A percentile compares a stretch with the other conserved stretches of the same genome.
phyloP scores from a whole-genome alignment of 2,329 filamentous ascomycete species.

The Penicillium sp. region DNA sequence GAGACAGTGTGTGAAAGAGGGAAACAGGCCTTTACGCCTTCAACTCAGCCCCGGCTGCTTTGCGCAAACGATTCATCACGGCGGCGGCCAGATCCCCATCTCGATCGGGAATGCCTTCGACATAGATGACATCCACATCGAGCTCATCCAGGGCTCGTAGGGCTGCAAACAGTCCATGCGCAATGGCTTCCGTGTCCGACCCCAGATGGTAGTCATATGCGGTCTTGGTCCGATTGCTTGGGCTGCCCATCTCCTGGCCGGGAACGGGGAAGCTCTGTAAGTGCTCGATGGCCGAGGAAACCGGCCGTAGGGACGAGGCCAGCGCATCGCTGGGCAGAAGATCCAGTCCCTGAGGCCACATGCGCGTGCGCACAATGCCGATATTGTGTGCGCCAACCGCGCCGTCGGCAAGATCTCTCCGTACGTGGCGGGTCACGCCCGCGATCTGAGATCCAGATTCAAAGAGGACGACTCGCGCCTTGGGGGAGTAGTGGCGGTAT shows the following conservation, averaged over 20 bases:
- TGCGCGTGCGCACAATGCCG: conserved; percentile 37
- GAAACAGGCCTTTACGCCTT: conserved; percentile 35
- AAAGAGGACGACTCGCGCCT: conserved; percentile 77
- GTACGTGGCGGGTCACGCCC: conserved; percentile 28
- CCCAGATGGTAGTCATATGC: conserved; percentile 70
- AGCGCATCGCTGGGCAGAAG: conserved; percentile 20
- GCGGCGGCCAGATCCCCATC: conserved; percentile 78
- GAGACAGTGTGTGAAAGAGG: background rate
- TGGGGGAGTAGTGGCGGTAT: conserved; percentile 95
- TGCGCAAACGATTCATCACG: conserved; percentile 76
- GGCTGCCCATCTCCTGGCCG: conserved; percentile 18
- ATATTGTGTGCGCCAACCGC: conserved; percentile 27
- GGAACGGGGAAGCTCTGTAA: conserved; percentile 25
- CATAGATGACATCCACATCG: conserved; percentile 75
- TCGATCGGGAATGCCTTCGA: conserved; percentile 71
- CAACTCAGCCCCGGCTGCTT: conserved; percentile 59
- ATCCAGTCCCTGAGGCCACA: conserved; percentile 29
- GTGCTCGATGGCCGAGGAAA: conserved; percentile 22
- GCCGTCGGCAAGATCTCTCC: conserved; percentile 27
- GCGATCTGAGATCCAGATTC: conserved; percentile 48
- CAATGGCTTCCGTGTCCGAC: conserved; percentile 63
- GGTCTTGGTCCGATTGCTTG: conserved; percentile 21
- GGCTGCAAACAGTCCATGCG: conserved; percentile 80
- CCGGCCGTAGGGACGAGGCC: conserved; percentile 16
- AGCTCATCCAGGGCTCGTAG: conserved; percentile 76